Base-by-base conservation (phyloP, 2,329 filamentous ascomycete genomes). In the Achaetomium macrosporum region DNA sequence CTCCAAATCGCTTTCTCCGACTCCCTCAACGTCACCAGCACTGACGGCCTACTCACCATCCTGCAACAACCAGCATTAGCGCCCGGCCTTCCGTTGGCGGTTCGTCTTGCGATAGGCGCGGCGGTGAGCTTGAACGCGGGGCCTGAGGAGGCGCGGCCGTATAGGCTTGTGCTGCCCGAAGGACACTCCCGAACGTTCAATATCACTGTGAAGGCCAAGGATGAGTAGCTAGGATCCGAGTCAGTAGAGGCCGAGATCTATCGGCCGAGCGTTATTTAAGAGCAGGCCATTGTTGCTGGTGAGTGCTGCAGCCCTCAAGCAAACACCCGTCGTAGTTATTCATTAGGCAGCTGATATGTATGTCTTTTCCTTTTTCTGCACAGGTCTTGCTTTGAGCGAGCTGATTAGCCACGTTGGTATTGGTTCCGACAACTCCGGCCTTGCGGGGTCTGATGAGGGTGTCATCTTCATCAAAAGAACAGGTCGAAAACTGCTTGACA, bases 381-480 rank as follows among this genome's bases (percentile, higher is more conserved):
- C 29, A 44, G 42, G 35, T 16, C 11, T 33, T 12, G 16, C 16
- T 10, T 16, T 33, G 5, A 30, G 13, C 3, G 29, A 31, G n/a
- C 33, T 51, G 15, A 36, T 51, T 16, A 8, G 35, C 20, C 40
- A 43, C 41, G 8, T 51, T 6, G 48, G 48, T 3, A n/a, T 12
- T 11, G 48, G 29, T 3, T n/a, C 30, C n/a, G 15, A 25, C 19
- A 40, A 30, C 33, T 20, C 41, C n/a, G 10, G 4, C 10, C 42
- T 42, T 25, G 13, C 42, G 19, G 43, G 43, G 3, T 15, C 15
- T n/a, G 12, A 19, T 0, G 9, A 37, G 8, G 49, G 25, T 33
- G 36, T 53, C 40, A 17, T 35, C 1, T 53, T 53, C 35, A 49
- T 53, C 19, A 40, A 45, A 16, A 5, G n/a, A 39, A 4, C 37